Evolutionary conservation across 2,329 filamentous ascomycete species (phyloP).

Genomic region (Sporothrix inflata): DNA sequence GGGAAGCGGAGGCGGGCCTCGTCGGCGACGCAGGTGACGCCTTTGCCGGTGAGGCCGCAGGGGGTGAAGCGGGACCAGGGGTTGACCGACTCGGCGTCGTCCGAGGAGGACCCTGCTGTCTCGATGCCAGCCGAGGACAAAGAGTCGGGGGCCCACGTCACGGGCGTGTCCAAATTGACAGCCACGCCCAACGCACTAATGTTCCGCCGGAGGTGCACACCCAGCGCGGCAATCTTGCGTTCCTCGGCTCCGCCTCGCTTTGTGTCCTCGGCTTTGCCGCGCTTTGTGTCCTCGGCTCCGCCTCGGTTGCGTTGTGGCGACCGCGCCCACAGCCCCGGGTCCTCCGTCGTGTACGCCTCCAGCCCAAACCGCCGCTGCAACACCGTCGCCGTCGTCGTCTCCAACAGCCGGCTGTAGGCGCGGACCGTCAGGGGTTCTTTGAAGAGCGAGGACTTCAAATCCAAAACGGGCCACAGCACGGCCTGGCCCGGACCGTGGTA

Average conservation of each 20-base stretch:
- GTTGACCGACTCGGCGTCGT: conserved; percentile 48
- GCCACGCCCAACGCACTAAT: conserved; percentile 84
- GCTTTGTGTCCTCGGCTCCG: neutral
- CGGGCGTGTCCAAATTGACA: conserved; percentile 71
- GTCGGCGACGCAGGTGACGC: conserved; percentile 74
- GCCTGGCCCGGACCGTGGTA: conserved; percentile 95
- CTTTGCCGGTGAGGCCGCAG: conserved; percentile 81
- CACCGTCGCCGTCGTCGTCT: conserved; percentile 72
- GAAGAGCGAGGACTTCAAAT: conserved; percentile 60
- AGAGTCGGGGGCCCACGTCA: conserved; percentile 37
- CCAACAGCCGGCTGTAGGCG: conserved; percentile 77
- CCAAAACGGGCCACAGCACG: conserved; percentile 89
- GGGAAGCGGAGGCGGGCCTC: conserved; percentile 37
- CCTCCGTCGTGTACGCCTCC: conserved; percentile 64
- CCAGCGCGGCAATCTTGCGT: conserved; percentile 84
- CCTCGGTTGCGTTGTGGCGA: conserved; percentile 30
- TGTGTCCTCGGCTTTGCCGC: neutral
- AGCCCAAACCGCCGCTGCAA: conserved; percentile 63
- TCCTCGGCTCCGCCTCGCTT: neutral
- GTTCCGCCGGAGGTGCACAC: conserved; percentile 86
- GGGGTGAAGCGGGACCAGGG: conserved; percentile 77
- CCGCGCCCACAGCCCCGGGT: conserved; percentile 83
- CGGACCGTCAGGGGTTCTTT: conserved; percentile 63
- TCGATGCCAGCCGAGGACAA: too few relatives aligned
- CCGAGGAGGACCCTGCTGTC: neutral